Percentiles rank a stretch among this genome's conserved stretches.
These are phyloP conservation scores for Rhizopogon sp. DNA, from an alignment of 768 basidiomycete genomes.

Conservation along the genomic window DNA sequence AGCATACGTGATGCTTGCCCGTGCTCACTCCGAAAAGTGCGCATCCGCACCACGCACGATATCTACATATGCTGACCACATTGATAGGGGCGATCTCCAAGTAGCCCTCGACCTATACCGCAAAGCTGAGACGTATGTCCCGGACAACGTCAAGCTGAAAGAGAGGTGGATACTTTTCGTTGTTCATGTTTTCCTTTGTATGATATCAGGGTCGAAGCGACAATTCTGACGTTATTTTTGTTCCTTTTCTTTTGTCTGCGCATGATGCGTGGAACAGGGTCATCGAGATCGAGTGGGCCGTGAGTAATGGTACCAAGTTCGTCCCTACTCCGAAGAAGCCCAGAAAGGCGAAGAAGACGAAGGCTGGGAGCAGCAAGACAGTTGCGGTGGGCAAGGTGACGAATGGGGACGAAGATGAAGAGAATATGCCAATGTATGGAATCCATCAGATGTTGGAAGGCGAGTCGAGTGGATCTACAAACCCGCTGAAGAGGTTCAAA, in stretches of 20 bases:
- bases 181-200: conserved; percentile 59
- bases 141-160: conserved; percentile 81
- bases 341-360: conserved; percentile 32
- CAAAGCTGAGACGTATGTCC: conserved; percentile 77
- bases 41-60: conserved; percentile 16
- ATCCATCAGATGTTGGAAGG: conserved; percentile 2
- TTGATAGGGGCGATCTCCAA: conserved; percentile 69
- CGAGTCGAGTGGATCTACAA: neutral
- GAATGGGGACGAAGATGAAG: neutral
- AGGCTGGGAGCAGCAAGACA: conserved; percentile 10
- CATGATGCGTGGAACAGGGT: conserved; percentile 42
- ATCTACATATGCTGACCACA: neutral
- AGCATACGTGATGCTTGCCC: conserved; percentile 79
- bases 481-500: conserved; percentile 3
- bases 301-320: conserved; percentile 56
- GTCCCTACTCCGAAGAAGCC: conserved; percentile 49
- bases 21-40: conserved; percentile 77
- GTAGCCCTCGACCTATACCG: conserved; percentile 78
- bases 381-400: conserved; percentile 10
- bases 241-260: conserved; percentile 13
- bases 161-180: conserved; percentile 83
- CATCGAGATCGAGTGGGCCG: conserved; percentile 77
- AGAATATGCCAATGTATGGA: neutral
- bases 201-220: conserved; percentile 36
- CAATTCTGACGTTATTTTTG: conserved; percentile 38